Evolutionary conservation across 345 rosid genomes (phyloP).

Genomic region (Diplotaxis tenuifolia): DNA sequence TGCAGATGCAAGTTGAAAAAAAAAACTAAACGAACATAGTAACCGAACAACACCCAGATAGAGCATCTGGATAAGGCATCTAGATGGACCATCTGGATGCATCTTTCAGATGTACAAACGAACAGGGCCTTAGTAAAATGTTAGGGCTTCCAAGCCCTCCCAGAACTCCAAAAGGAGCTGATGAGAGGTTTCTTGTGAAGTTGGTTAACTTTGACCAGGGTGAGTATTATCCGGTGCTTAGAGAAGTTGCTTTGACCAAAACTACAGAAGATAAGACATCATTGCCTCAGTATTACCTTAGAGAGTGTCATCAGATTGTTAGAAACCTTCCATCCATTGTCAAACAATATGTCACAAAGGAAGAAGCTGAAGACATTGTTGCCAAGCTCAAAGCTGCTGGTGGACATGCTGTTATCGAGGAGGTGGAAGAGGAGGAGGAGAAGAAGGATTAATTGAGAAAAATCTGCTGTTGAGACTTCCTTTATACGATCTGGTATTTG

Average conservation of each 20-base stretch:
- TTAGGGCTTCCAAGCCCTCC: not conserved
- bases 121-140: too few species aligned
- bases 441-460: too few species aligned
- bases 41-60: too few species aligned
- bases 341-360: not conserved
- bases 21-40: too few species aligned
- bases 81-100: too few species aligned
- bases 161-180: not conserved
- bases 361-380: not conserved
- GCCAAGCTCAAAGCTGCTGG: not conserved
- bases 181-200: not conserved
- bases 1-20: too few species aligned
- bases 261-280: not conserved
- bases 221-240: not conserved
- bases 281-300: not conserved
- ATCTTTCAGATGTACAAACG: too few species aligned
- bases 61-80: too few species aligned
- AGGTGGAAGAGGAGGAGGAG: not conserved
- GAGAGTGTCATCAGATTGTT: too few species aligned
- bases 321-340: not conserved
- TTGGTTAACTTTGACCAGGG: not conserved
- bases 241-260: not conserved
- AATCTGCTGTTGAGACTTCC: too few species aligned
- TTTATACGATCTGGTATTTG: too few species aligned
- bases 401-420: not conserved